Evolutionary conservation across 2,329 filamentous ascomycete genomes (phyloP).

Genomic region (Alternaria infectoria): DNA sequence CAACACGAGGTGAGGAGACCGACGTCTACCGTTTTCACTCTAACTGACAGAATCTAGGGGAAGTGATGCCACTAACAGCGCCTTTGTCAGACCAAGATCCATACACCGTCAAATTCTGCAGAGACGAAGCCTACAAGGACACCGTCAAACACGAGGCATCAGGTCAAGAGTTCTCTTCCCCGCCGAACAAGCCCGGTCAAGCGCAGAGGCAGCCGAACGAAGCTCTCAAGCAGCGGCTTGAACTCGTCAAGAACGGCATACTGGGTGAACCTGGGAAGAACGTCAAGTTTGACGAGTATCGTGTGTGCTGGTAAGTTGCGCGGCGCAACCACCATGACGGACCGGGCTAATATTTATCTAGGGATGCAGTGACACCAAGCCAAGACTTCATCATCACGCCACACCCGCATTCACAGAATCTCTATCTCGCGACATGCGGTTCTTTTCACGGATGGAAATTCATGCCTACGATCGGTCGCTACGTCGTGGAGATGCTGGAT

Average conservation of each 20-base stretch:
- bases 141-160: not conserved
- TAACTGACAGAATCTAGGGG: fast-evolving
- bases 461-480: not conserved
- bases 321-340: fast-evolving
- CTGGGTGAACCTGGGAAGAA: not conserved
- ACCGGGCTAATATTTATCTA: not conserved
- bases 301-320: not conserved
- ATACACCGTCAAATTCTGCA: not conserved
- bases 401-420: not conserved
- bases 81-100: not conserved
- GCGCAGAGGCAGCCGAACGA: not conserved
- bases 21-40: fast-evolving
- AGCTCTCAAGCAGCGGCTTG: not conserved
- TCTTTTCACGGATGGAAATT: not conserved
- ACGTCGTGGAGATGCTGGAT: not conserved
- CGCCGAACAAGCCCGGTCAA: not conserved
- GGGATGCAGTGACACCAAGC: not conserved
- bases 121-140: not conserved
- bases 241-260: not conserved
- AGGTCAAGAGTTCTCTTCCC: not conserved
- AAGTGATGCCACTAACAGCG: not conserved
- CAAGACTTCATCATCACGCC: not conserved
- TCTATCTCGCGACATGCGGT: not conserved
- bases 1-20: not conserved
- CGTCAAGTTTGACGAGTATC: not conserved